Percentiles rank a stretch among this genome's conserved stretches.
phyloP scores from a whole-genome alignment of 495 filamentous ascomycete species.

The Talaromyces thailandensis region DNA sequence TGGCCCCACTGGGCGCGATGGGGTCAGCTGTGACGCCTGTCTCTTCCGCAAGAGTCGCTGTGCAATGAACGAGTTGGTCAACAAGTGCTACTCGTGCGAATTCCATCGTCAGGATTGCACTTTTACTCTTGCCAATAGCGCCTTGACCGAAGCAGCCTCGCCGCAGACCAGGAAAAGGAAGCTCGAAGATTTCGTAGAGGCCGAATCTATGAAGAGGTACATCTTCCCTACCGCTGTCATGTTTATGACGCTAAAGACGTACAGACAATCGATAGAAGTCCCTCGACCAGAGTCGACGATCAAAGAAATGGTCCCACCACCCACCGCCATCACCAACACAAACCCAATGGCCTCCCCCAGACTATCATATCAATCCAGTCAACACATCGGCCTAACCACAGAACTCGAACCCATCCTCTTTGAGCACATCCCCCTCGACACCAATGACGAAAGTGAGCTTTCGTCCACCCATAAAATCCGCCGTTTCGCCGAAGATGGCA shows the following conservation, averaged over 20 bases:
- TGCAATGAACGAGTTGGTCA: slow-evolving; percentile 62
- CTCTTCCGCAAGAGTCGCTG: slow-evolving; percentile 79
- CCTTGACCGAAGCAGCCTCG: slow-evolving; percentile 9
- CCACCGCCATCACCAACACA: slow-evolving; percentile 1
- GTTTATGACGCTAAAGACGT: background rate
- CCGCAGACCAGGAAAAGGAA: slow-evolving; percentile 67
- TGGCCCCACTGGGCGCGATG: slow-evolving; percentile 27
- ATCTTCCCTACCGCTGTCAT: slow-evolving; percentile 2
- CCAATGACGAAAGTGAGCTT: slow-evolving; percentile 31
- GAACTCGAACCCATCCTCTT: slow-evolving; percentile 43
- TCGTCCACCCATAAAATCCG: slow-evolving; percentile 43
- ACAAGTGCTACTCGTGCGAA: slow-evolving; percentile 44
- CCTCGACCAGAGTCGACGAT: background rate
- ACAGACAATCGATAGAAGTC: slow-evolving; percentile 4
- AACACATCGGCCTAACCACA: slow-evolving; percentile 45
- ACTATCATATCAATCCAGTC: slow-evolving; percentile 37
- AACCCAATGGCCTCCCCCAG: background rate
- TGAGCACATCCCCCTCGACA: slow-evolving; percentile 33
- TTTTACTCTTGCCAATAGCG: slow-evolving; percentile 24
- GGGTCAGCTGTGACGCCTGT: slow-evolving; percentile 68
- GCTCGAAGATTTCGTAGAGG: slow-evolving; percentile 32
- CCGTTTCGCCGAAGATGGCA: slow-evolving; percentile 72
- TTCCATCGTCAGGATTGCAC: slow-evolving; percentile 48
- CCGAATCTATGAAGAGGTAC: slow-evolving; percentile 37
- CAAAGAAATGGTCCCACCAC: slow-evolving; percentile 4